Conservation (phyloP, 192 early-diverging fungal genomes). For the Spizellomyces sp. region DNA sequence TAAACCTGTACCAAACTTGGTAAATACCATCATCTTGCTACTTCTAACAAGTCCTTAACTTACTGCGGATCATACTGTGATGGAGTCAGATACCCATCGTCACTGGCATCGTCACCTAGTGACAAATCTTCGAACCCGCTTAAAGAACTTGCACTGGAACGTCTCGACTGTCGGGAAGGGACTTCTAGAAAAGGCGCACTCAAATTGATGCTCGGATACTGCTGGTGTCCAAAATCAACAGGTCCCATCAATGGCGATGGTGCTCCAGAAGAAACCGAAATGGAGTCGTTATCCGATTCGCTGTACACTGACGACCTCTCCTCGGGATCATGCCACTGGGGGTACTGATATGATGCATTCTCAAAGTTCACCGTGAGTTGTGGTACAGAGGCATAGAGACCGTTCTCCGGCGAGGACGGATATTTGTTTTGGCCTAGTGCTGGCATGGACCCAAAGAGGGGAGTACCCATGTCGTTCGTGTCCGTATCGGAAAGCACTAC, state of each 20-base stretch:
- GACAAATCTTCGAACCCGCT: slow-evolving; percentile 19
- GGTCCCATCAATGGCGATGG: background rate
- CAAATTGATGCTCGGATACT: slow-evolving; percentile 4
- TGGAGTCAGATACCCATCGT: slow-evolving; percentile 21
- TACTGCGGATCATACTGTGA: background rate
- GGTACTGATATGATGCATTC: background rate
- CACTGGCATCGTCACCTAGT: slow-evolving; percentile 1
- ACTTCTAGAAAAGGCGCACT: slow-evolving; percentile 14
- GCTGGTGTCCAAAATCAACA: background rate
- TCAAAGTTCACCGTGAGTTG: slow-evolving; percentile 18
- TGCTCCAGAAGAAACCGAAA: background rate
- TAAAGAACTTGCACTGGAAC: slow-evolving; percentile 4
- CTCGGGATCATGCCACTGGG: slow-evolving; percentile 13
- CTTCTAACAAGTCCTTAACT: background rate
- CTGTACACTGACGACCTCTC: background rate
- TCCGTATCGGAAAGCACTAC: no score
- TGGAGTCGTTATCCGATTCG: slow-evolving; percentile 14
- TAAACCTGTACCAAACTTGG: background rate
- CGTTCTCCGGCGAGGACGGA: no score
- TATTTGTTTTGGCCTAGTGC: no score
- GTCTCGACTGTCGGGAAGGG: background rate
- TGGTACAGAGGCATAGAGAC: slow-evolving; percentile 11
- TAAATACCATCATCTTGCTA: background rate
- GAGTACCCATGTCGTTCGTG: no score
- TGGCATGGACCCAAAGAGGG: no score